Conservation (phyloP, 73 alveolate genomes). For the Halteria grandinella region DNA sequence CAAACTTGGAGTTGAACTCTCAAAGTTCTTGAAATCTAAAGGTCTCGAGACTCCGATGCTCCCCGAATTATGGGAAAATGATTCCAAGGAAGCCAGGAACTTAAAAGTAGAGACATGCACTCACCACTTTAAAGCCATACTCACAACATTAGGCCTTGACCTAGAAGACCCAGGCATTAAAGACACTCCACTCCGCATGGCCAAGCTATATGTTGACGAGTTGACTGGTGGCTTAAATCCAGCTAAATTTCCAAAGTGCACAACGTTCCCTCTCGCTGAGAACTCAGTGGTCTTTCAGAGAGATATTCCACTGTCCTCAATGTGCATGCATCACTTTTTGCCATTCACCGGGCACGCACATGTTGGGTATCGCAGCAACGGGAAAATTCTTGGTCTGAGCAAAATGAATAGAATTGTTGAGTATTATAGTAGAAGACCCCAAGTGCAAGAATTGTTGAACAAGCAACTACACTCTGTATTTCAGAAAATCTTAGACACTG, state of each 20-base stretch:
- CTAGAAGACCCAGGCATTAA: constrained; percentile 39
- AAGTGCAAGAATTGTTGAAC: constrained; percentile 50
- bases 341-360: constrained; percentile 59
- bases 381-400: constrained; percentile 49
- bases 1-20: too few species aligned
- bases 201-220: constrained; percentile 53
- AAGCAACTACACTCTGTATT: constrained; percentile 30
- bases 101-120: too few species aligned
- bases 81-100: too few species aligned
- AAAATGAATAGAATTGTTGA: constrained; percentile 55
- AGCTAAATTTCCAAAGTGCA: constrained; percentile 43
- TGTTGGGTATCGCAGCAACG: constrained; percentile 39
- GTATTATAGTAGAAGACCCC: constrained; percentile 41
- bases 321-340: constrained; percentile 57
- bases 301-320: constrained; percentile 49
- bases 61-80: too few species aligned
- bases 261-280: constrained; percentile 33
- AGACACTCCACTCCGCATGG: constrained; percentile 59
- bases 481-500: constrained; percentile 23
- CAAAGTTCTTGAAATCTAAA: too few species aligned
- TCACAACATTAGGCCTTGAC: constrained; percentile 31
- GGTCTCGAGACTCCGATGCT: too few species aligned
- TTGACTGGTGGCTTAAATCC: constrained; percentile 29
- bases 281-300: not conserved
- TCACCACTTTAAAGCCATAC: constrained; percentile 5